Evolutionary conservation across 1,139 yeast species (phyloP).

Genomic region (Citeromyces siamensis): DNA sequence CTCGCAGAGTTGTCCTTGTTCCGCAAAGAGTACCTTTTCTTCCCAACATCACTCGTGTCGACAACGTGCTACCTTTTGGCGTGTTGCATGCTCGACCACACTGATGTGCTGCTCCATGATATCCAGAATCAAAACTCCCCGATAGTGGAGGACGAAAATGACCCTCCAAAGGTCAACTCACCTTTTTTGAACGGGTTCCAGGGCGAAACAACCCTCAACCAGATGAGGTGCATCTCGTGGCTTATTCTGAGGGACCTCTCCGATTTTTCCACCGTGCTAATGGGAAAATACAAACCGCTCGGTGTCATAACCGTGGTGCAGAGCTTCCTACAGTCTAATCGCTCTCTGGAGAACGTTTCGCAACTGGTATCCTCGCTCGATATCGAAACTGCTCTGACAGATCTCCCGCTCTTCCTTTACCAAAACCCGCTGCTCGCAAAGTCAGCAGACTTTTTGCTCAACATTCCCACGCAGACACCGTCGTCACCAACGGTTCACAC

Average conservation of each 20-base stretch:
- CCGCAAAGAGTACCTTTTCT: conserved; percentile 52
- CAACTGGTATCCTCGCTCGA: conserved; percentile 1
- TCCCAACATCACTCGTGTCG: conserved; percentile 53
- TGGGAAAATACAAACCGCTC: conserved; percentile 34
- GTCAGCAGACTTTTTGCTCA: conserved; percentile 7
- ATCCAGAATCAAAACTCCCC: neutral
- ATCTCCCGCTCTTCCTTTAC: neutral
- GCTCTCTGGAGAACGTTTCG: neutral
- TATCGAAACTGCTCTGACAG: neutral
- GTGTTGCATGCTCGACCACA: conserved; percentile 43
- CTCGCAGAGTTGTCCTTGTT: conserved; percentile 70
- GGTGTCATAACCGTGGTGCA: conserved; percentile 21
- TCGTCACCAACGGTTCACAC: neutral
- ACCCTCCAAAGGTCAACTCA: conserved; percentile 20
- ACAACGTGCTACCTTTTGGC: conserved; percentile 63
- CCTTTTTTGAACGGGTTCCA: conserved; percentile 45
- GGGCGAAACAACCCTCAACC: conserved; percentile 24
- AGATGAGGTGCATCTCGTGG: conserved; percentile 30
- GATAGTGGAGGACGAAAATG: conserved; percentile 19
- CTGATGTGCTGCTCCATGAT: conserved; percentile 6
- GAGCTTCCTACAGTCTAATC: conserved; percentile 11
- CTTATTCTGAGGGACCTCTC: conserved; percentile 33
- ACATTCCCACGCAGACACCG: conserved; percentile 2
- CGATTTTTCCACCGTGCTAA: conserved; percentile 40
- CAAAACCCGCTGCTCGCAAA: conserved; percentile 3